Evolutionary conservation across 805 yeast species (phyloP).

Genomic region (Ogataea sp.): DNA sequence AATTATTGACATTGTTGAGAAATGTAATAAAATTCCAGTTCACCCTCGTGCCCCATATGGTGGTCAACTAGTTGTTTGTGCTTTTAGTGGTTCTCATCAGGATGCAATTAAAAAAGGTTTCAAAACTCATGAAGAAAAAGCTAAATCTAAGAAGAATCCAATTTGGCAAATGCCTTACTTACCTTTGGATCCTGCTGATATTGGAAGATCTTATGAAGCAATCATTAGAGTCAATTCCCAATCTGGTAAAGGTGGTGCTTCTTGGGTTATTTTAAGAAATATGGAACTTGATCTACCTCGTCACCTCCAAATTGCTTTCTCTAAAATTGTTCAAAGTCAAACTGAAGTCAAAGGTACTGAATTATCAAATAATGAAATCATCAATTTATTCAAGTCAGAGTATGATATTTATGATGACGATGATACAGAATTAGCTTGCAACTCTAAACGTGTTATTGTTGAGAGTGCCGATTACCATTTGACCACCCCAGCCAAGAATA

Average conservation of each 20-base stretch:
- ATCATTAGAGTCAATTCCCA: slow-evolving; percentile 84
- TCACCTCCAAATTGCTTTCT: slow-evolving; percentile 69
- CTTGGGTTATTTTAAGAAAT: slow-evolving; percentile 74
- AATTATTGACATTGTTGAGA: slow-evolving; percentile 66
- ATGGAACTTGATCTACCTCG: slow-evolving; percentile 78
- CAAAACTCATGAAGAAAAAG: slow-evolving; percentile 34
- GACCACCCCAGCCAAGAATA: slow-evolving; percentile 27
- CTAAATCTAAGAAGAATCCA: slow-evolving; percentile 27
- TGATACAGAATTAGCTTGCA: slow-evolving; percentile 15
- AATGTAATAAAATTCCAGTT: slow-evolving; percentile 74
- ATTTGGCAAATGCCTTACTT: slow-evolving; percentile 73
- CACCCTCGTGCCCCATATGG: slow-evolving; percentile 78
- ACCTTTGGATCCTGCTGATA: slow-evolving; percentile 78
- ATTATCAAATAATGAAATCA: slow-evolving; percentile 55
- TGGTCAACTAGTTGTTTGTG: slow-evolving; percentile 76
- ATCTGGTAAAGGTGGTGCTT: slow-evolving; percentile 85
- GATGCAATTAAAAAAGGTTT: slow-evolving; percentile 86
- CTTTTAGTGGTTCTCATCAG: slow-evolving; percentile 81
- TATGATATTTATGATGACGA: slow-evolving; percentile 34
- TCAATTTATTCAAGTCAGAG: slow-evolving; percentile 53
- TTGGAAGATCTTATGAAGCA: slow-evolving; percentile 89
- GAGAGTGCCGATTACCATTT: slow-evolving; percentile 18
- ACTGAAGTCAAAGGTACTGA: slow-evolving; percentile 72
- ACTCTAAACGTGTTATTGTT: slow-evolving; percentile 12
- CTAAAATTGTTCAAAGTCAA: slow-evolving; percentile 57